Conservation (phyloP, 805 yeast species). For the Debaryomyces castellii region DNA sequence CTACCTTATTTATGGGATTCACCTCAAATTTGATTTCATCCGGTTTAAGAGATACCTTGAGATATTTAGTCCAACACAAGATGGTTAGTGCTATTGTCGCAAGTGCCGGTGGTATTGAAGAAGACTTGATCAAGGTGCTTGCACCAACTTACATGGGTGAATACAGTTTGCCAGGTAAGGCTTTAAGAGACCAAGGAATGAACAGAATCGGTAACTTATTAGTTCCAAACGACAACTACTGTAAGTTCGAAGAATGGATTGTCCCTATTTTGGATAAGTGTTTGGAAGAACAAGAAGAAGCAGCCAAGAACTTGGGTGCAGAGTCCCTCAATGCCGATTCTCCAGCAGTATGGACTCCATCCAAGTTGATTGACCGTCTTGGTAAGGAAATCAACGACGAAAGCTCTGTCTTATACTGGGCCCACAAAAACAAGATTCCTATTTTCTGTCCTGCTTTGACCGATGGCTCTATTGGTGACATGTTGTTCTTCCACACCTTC, state of each 20-base stretch:
- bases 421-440: constrained; percentile 94
- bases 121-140: constrained; percentile 91
- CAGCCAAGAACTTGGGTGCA: constrained; percentile 48
- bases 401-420: constrained; percentile 93
- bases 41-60: constrained; percentile 87
- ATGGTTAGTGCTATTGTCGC: constrained; percentile 94
- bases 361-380: constrained; percentile 83
- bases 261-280: constrained; percentile 88
- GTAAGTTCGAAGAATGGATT: constrained; percentile 98
- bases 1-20: constrained; percentile 93
- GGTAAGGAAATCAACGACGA: constrained; percentile 97
- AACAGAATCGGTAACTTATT: constrained; percentile 95
- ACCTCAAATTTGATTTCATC: constrained; percentile 95
- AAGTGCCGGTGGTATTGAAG: constrained; percentile 98
- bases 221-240: constrained; percentile 97
- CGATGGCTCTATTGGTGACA: constrained; percentile 98
- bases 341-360: constrained; percentile 88
- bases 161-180: constrained; percentile 75
- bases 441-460: constrained; percentile 96
- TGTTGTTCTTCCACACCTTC: constrained; percentile 98
- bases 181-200: constrained; percentile 90
- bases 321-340: constrained; percentile 62
- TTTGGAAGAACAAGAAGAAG: constrained; percentile 84
- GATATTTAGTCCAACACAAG: constrained; percentile 88
- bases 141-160: constrained; percentile 97